Base-by-base conservation (phyloP, 106 monocot genomes). In the Allium fistulosum region DNA sequence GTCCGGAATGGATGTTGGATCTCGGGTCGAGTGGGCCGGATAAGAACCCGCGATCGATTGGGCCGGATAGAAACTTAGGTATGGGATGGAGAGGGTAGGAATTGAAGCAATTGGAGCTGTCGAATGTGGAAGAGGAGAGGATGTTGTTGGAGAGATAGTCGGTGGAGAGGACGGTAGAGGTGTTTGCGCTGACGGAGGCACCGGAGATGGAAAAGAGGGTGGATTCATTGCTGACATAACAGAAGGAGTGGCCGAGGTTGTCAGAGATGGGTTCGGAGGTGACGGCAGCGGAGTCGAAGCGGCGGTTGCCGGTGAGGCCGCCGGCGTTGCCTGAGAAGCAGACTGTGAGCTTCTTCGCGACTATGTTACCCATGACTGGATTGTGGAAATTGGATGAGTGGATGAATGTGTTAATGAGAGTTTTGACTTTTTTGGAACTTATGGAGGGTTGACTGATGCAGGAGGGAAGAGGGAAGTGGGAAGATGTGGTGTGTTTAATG, bases 101-200 rank as follows among this genome's bases (percentile, higher is more conserved):
- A 28, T 82, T 62, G 94, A 90, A 94, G 69, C 84, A 85, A 56
- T 73, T 71, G 76, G 87, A 84, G 76, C 86, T 87, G 71, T 94
- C 89, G 69, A 94, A 86, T 22, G 83, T 79, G 58, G 88, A 74
- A 2, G 78, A 75, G 27, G 82, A 51, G 12, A 71, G 71, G 71
- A 47, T 52, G 12, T 72, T 51, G 37, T 5, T 48, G 57, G 66
- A 16, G 55, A 26, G 10, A 71, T 17, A 53, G 69, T 72, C 58
- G 45, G 78, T 78, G 49, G 88, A 80, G 66, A 79, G 83, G 9
- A 78, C 76, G 27, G 94, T 94, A 53, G 80, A 67, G 18, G 78
- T 51, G 72, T 94, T 94, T 22, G 94, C 94, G 72, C 82, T 80
- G 68, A 90, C 79, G 63, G 94, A 69, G 0, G 87, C 87, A 53